A percentile compares a stretch with the other conserved stretches of the same genome.
These are phyloP conservation scores for Pichia sp. DNA, from an alignment of 1,139 yeast species.

Conservation along the genomic window DNA sequence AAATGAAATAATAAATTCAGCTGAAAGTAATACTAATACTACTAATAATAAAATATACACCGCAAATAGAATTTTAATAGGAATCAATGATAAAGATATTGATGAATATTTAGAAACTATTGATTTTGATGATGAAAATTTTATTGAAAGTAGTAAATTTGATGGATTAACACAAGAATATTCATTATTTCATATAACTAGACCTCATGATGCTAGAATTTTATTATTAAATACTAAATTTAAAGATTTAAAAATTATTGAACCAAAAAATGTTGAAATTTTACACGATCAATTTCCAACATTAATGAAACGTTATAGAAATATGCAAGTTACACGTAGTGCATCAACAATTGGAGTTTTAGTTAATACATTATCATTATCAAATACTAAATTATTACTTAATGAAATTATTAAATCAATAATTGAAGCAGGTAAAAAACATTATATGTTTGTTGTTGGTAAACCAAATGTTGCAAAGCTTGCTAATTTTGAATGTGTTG, in stretches of 20 bases:
- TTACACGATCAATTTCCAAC: slow-evolving; percentile 64
- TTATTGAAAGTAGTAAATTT: slow-evolving; percentile 13
- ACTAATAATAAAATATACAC: neutral
- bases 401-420: slow-evolving; percentile 54
- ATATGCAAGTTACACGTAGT: slow-evolving; percentile 81
- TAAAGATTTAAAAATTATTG: slow-evolving; percentile 42
- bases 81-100: slow-evolving; percentile 11
- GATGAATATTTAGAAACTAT: slow-evolving; percentile 7
- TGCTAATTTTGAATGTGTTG: slow-evolving; percentile 89
- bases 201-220: slow-evolving; percentile 74
- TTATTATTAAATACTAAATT: slow-evolving; percentile 71
- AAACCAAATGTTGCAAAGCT: slow-evolving; percentile 97
- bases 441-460: slow-evolving; percentile 91
- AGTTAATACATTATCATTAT: slow-evolving; percentile 79
- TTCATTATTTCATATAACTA: slow-evolving; percentile 60
- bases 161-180: slow-evolving; percentile 35
- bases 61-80: slow-evolving; percentile 26
- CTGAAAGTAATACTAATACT: neutral
- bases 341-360: slow-evolving; percentile 90
- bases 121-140: slow-evolving; percentile 20
- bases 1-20: neutral
- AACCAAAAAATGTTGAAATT: slow-evolving; percentile 33
- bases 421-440: slow-evolving; percentile 76
- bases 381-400: slow-evolving; percentile 61
- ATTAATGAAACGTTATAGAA: slow-evolving; percentile 74